Base-by-base conservation (phyloP, 345 rosid species). In the Microcos paniculata region DNA sequence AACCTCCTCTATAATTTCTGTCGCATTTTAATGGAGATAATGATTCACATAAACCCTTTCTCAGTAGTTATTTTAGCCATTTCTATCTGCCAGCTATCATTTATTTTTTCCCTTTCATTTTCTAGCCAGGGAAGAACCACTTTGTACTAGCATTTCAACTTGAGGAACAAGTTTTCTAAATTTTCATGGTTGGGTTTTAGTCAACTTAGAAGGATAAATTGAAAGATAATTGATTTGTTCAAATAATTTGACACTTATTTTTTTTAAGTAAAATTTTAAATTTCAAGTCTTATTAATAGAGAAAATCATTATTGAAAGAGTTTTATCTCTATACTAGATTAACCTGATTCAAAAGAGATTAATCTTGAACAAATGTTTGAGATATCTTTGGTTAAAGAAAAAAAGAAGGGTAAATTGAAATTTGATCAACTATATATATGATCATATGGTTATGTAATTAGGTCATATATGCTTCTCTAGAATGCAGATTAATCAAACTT, bases 11-110 rank as follows among this genome's bases (percentile, higher is more conserved):
- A 58, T 28, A 58, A 61, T 30, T 61, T 14, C 40, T 31, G 21
- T 61, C 21, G 26, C 42, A 69, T 69, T 49, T 28, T 49, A 30
- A 49, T 69, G 19, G 24, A 69, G 72, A 69, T 69, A 18, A 28
- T 48, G 72, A 69, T 69, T 28, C 49, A 10, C 19, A 48, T 28
- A 68, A 19, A 42, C 45, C 57, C 57, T 9, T 18, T 4, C 3
- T 18, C 16, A 46, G 18, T 30, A 49, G 42, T 30, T 19, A 4
- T 35, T 69, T 69, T 28, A 48, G 42, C 72, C 30, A 68, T 48
- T 46, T 48, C 43, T 30, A 48, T 48, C 72, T 4, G 42, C 57
- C 72, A 48, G 57, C 72, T 67, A 68, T 33, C 72, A 0, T 3
- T 43, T 12, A 43, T 5, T 66, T 5, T 7, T 14, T n/a, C n/a